Conservation (phyloP, 305 asterid species). For the Fraxinus dipetala region DNA sequence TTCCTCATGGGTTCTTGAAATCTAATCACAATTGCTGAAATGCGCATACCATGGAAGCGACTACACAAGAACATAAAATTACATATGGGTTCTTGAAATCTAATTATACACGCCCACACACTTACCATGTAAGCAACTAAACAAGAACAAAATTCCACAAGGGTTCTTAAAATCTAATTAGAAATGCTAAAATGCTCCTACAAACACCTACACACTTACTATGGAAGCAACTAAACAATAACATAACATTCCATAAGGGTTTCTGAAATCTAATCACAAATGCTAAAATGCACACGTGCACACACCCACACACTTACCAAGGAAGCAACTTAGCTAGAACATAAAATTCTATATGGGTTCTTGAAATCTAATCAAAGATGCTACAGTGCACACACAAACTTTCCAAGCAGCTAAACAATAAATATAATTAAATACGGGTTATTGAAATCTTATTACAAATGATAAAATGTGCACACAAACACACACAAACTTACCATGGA, state of each 20-base stretch:
- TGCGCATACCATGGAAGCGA: neutral
- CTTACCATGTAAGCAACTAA: neutral
- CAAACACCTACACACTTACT: conserved; percentile 30
- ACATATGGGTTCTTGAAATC: neutral
- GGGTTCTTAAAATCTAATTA: neutral
- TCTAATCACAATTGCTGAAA: neutral
- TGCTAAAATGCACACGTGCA: neutral
- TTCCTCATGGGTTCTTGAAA: neutral
- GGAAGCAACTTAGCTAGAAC: conserved; percentile 51
- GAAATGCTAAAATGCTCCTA: neutral
- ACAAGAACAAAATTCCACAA: neutral
- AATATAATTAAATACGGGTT: neutral
- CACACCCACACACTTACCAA: conserved; percentile 34
- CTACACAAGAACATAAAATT: neutral
- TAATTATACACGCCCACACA: neutral
- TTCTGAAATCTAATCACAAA: neutral
- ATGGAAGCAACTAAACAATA: conserved; percentile 53
- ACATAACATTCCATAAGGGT: neutral
- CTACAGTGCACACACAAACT: neutral
- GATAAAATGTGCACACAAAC: neutral
- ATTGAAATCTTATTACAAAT: neutral
- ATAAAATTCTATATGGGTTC: neutral
- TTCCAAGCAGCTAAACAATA: neutral
- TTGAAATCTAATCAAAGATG: neutral
- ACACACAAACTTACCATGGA: neutral